Percentiles rank a stretch among this genome's conserved stretches.
phyloP scores from a whole-genome alignment of 306 rosid genomes.

The Prunus padus region DNA sequence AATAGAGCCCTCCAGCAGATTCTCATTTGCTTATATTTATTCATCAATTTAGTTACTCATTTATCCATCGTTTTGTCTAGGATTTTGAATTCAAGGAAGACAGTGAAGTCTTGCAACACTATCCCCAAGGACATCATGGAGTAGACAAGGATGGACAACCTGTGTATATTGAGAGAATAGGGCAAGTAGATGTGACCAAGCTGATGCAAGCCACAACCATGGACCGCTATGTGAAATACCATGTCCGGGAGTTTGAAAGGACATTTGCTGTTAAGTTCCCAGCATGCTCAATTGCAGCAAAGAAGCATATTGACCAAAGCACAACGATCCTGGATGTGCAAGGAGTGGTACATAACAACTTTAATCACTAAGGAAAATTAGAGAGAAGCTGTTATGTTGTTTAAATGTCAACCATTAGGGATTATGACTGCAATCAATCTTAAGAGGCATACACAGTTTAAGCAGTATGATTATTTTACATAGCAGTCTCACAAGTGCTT shows the following conservation, averaged over 20 bases:
- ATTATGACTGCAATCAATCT: background rate
- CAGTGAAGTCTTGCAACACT: slow-evolving; percentile 60
- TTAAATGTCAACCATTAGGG: background rate
- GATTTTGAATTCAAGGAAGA: slow-evolving; percentile 82
- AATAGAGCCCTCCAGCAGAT: background rate
- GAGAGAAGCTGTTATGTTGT: background rate
- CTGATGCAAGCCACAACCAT: slow-evolving; percentile 81
- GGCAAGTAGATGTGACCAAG: slow-evolving; percentile 65
- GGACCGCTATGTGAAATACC: slow-evolving; percentile 82
- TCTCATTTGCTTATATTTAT: background rate
- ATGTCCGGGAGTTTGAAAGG: slow-evolving; percentile 83
- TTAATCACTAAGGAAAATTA: slow-evolving; percentile 4
- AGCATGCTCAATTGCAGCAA: slow-evolving; percentile 87
- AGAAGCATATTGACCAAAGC: slow-evolving; percentile 92
- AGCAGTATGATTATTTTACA: background rate
- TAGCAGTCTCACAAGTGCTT: background rate
- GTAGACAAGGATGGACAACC: slow-evolving; percentile 94
- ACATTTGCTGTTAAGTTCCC: slow-evolving; percentile 73
- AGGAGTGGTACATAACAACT: slow-evolving; percentile 79
- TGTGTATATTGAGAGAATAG: slow-evolving; percentile 80
- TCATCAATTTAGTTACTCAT: slow-evolving; percentile 7
- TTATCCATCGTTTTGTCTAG: slow-evolving; percentile 25
- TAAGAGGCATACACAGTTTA: background rate
- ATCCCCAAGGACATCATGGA: slow-evolving; percentile 97
- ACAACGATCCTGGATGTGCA: slow-evolving; percentile 90